phyloP scores from a whole-genome alignment of 108 stramenopile genomes.

The Craspedostauros australis region DNA sequence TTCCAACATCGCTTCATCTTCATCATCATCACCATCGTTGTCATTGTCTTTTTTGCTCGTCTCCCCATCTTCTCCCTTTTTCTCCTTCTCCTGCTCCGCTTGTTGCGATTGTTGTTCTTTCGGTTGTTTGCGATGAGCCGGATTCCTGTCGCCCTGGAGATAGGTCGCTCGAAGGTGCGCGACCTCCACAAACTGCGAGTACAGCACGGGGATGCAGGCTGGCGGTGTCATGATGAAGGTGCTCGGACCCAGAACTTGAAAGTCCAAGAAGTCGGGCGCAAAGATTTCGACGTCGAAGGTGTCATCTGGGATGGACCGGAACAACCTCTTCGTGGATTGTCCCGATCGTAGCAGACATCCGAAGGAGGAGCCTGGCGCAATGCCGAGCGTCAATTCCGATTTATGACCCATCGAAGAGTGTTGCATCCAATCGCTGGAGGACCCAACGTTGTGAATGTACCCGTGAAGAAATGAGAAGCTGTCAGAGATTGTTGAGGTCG shows the following conservation, averaged over 20 bases:
- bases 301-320: constrained; percentile 7
- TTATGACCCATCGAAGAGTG: constrained; percentile 19
- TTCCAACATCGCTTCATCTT: neutral
- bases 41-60: neutral
- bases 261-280: constrained; percentile 11
- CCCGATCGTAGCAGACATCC: constrained; percentile 22
- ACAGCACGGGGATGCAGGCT: constrained; percentile 20
- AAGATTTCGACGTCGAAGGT: constrained; percentile 6
- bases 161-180: constrained; percentile 7
- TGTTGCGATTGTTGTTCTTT: neutral
- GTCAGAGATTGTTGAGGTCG: no score
- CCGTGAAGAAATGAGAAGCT: no score
- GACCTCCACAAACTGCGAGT: constrained; percentile 14
- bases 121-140: neutral
- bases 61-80: constrained; percentile 1
- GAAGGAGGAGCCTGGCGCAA: constrained; percentile 19
- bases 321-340: constrained; percentile 15
- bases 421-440: constrained; percentile 26
- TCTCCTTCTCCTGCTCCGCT: neutral
- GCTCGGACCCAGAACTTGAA: constrained; percentile 16
- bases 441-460: constrained; percentile 14
- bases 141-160: constrained; percentile 2
- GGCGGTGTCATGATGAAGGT: constrained; percentile 27
- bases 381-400: constrained; percentile 22
- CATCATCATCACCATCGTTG: neutral